Percentiles rank a stretch among this genome's conserved stretches.
Conservation (phyloP, 352 stramenopile genomes). For the Globisporangium spiculum region DNA sequence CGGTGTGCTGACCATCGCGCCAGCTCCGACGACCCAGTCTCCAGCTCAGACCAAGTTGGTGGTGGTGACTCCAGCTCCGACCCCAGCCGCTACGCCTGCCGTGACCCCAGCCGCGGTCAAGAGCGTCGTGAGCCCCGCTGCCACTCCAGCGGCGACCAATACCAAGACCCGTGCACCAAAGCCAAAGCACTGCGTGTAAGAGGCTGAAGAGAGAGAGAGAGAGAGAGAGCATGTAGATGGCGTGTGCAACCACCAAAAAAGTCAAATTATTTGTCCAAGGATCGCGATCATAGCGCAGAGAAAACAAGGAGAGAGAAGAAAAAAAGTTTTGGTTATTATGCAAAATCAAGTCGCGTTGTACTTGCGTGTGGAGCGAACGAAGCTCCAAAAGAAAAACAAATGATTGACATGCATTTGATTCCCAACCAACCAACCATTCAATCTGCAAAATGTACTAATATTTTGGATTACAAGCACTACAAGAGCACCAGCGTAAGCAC, state of each 20-base stretch:
- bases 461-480: not conserved
- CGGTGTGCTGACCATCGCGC: conserved; percentile 5
- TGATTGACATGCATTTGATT: not conserved
- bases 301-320: not conserved
- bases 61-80: conserved; percentile 3
- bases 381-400: conserved; percentile 1
- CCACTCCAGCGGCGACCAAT: conserved; percentile 9
- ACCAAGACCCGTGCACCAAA: conserved; percentile 20
- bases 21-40: conserved; percentile 1
- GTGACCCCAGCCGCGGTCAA: conserved; percentile 2
- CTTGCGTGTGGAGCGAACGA: conserved; percentile 9
- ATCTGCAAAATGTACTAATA: not conserved
- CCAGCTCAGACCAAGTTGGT: not conserved
- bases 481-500: not conserved
- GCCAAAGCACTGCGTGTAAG: conserved; percentile 26
- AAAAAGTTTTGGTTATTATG: not conserved
- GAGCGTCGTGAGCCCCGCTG: not conserved
- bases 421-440: not conserved
- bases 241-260: not conserved
- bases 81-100: not conserved
- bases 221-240: not conserved
- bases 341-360: conserved; percentile 7
- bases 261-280: conserved; percentile 6
- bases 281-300: not conserved
- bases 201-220: not conserved